A percentile compares a stretch with the other conserved stretches of the same genome.
These are phyloP conservation scores for Hortaea sp. DNA, from an alignment of 2,329 filamentous ascomycete species.

Conservation along the genomic window DNA sequence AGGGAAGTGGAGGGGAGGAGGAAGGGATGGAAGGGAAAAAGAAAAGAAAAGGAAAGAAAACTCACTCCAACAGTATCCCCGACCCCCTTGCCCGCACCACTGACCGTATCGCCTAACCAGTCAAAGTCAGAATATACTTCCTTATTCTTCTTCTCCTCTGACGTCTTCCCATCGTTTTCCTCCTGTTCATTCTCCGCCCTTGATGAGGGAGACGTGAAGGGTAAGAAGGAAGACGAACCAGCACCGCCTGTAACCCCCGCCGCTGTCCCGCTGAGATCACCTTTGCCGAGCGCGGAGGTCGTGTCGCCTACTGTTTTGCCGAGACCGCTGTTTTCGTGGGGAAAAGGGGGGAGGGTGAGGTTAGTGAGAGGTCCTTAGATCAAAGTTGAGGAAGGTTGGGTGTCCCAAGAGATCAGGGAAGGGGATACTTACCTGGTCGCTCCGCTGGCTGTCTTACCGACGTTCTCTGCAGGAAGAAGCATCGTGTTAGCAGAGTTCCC, in stretches of 20 bases:
- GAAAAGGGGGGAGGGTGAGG: too few species aligned
- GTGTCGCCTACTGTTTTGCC: conserved; percentile 27
- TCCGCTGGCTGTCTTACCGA: conserved; percentile 2
- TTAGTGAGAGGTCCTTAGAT: too few species aligned
- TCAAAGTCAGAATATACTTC: conserved; percentile 8
- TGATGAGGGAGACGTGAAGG: too few species aligned
- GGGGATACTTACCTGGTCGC: neutral
- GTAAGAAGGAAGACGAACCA: neutral
- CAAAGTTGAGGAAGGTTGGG: too few species aligned
- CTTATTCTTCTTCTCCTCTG: conserved; percentile 7
- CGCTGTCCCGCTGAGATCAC: conserved; percentile 30
- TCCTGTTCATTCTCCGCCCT: too few species aligned
- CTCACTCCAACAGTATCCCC: conserved; percentile 23
- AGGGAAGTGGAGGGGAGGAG: too few species aligned
- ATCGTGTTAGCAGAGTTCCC: too few species aligned
- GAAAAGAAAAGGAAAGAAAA: too few species aligned
- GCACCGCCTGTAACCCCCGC: conserved; percentile 26
- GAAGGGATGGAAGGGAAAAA: too few species aligned
- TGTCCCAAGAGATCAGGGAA: too few species aligned
- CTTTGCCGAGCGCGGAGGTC: conserved; percentile 32
- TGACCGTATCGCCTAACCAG: conserved; percentile 8
- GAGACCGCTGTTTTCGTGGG: neutral
- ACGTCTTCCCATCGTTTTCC: too few species aligned
- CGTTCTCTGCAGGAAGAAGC: too few species aligned
- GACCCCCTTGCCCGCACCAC: conserved; percentile 19